Percentiles rank a stretch among this genome's conserved stretches.
Conservation (phyloP, 441 rosid species). For the Erysimum cheiri region DNA sequence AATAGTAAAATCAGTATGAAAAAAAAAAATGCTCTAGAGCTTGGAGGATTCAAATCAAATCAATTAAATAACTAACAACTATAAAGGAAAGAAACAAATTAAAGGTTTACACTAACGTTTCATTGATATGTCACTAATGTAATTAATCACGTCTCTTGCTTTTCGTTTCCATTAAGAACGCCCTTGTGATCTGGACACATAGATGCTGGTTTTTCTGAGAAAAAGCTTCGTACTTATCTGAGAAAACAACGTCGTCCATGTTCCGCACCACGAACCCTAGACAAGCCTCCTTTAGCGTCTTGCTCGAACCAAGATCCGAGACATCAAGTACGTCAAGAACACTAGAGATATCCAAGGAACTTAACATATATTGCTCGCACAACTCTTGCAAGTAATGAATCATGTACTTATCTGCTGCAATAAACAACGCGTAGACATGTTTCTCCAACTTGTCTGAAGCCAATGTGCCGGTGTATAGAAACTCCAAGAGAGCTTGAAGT, state of each 20-base stretch:
- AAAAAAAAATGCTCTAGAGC: background rate
- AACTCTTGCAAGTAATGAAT: conserved; percentile 62
- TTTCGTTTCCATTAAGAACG: conserved; percentile 56
- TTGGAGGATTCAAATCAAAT: background rate
- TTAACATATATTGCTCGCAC: conserved; percentile 63
- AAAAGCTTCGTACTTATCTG: conserved; percentile 62
- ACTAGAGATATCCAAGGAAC: conserved; percentile 50
- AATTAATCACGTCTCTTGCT: conserved; percentile 29
- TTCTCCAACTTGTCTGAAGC: conserved; percentile 53
- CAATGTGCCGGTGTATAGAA: conserved; percentile 71
- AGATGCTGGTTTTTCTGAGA: conserved; percentile 61
- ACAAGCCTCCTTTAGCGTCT: conserved; percentile 55
- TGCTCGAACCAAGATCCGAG: conserved; percentile 59
- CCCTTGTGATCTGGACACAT: conserved; percentile 71
- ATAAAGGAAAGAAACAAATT: background rate
- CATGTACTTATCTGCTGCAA: conserved; percentile 79
- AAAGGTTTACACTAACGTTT: background rate
- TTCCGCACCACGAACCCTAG: conserved; percentile 61
- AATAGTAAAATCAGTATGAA: background rate
- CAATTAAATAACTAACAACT: background rate
- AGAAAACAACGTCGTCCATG: conserved; percentile 65
- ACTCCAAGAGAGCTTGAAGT: conserved; percentile 72
- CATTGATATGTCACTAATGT: background rate
- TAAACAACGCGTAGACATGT: conserved; percentile 57
- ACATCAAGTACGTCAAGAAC: conserved; percentile 67